These are phyloP conservation scores for Aureobasidium melanogenum DNA, from an alignment of 2,329 filamentous ascomycete species.

Conservation along the genomic window DNA sequence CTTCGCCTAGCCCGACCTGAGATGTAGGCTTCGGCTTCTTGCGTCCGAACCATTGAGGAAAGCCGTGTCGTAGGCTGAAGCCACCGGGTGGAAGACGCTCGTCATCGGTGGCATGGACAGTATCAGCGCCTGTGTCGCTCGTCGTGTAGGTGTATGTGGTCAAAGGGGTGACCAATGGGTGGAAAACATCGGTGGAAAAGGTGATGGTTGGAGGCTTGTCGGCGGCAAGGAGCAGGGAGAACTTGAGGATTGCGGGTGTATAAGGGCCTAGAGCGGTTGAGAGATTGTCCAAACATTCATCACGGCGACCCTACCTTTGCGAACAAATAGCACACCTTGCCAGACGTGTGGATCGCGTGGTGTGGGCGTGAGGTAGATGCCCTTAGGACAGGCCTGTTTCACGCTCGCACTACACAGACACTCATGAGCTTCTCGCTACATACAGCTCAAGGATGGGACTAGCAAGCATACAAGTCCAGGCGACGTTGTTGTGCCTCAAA, in stretches of 20 bases:
- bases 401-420: conserved; percentile 7
- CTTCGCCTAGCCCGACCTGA: background rate
- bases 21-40: conserved; percentile 17
- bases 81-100: conserved; percentile 79
- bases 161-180: conserved; percentile 82
- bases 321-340: conserved; percentile 87
- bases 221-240: conserved; percentile 83
- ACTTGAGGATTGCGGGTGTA: conserved; percentile 74
- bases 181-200: conserved; percentile 89
- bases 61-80: conserved; percentile 84
- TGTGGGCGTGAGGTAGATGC: conserved; percentile 77
- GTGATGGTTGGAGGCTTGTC: conserved; percentile 71
- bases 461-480: conserved; percentile 14
- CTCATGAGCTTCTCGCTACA: conserved; percentile 6
- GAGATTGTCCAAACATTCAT: conserved; percentile 5
- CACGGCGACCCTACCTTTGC: conserved; percentile 54
- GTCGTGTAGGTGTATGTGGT: conserved; percentile 94
- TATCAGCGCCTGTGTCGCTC: conserved; percentile 63
- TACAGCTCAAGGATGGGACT: background rate
- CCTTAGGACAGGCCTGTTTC: conserved; percentile 63
- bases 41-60: conserved; percentile 73
- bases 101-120: conserved; percentile 73
- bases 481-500: conserved; percentile 13
- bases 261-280: conserved; percentile 62
- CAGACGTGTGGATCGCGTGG: conserved; percentile 74